Percentiles rank a stretch among this genome's conserved stretches.
These are phyloP conservation scores for Aegilops umbellulata DNA, from an alignment of 176 grass and related monocot genomes.

Conservation along the genomic window DNA sequence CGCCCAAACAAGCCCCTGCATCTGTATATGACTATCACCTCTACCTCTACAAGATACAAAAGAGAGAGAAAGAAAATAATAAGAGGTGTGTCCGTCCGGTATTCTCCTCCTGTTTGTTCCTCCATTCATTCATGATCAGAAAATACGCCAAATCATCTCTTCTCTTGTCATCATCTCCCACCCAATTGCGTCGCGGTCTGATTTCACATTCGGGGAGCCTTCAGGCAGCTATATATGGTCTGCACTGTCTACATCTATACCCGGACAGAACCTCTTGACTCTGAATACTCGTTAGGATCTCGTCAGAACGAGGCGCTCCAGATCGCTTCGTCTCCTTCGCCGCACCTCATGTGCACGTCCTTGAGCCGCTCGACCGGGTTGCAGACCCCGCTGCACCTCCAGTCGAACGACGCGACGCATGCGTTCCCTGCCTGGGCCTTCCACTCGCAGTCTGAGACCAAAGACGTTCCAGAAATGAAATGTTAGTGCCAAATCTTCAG, in stretches of 20 bases:
- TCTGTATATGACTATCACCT: slow-evolving; percentile 15
- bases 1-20: slow-evolving; percentile 1
- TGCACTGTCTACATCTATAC: neutral
- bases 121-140: neutral
- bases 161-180: neutral
- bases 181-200: neutral
- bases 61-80: neutral
- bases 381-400: slow-evolving; percentile 94
- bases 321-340: slow-evolving; percentile 81
- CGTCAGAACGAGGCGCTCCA: slow-evolving; percentile 74
- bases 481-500: neutral
- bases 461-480: slow-evolving; percentile 14
- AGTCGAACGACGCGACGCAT: slow-evolving; percentile 87
- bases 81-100: neutral
- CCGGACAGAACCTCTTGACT: neutral
- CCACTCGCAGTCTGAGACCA: slow-evolving; percentile 75
- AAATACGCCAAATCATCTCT: neutral
- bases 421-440: slow-evolving; percentile 77
- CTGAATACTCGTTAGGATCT: slow-evolving; percentile 1
- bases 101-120: neutral
- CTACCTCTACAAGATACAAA: neutral
- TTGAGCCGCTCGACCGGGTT: slow-evolving; percentile 82
- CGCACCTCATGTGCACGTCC: slow-evolving; percentile 66
- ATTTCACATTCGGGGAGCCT: slow-evolving; percentile 1
- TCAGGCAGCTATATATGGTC: slow-evolving; percentile 18